Conservation (phyloP, 306 rosid species). For the Sesbania bispinosa region DNA sequence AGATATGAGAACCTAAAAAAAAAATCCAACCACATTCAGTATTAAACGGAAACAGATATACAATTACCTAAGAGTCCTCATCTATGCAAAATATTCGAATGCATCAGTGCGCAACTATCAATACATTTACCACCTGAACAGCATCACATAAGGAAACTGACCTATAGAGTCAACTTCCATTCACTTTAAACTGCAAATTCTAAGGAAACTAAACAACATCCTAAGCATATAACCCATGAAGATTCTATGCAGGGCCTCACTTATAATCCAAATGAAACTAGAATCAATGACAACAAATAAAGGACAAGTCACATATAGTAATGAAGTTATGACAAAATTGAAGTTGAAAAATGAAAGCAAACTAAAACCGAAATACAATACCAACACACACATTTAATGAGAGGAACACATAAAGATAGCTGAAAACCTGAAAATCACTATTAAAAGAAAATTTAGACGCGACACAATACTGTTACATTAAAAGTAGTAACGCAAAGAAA, state of each 20-base stretch:
- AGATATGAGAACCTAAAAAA: constrained; percentile 63
- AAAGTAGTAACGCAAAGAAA: not conserved
- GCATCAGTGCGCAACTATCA: not conserved
- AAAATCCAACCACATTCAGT: not conserved
- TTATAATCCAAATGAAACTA: too few species aligned
- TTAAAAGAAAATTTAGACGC: not conserved
- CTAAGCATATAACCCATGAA: not conserved
- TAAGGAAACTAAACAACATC: not conserved
- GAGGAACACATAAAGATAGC: not conserved
- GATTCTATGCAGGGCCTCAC: not conserved
- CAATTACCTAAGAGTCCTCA: not conserved
- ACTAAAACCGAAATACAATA: not conserved
- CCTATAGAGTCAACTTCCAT: not conserved
- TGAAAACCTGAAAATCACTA: not conserved
- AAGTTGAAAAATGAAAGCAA: constrained; percentile 2
- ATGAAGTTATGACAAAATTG: not conserved
- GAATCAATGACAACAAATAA: not conserved
- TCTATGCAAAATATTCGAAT: not conserved
- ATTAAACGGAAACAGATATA: constrained; percentile 13
- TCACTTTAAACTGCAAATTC: not conserved
- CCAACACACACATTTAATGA: not conserved
- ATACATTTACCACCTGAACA: not conserved
- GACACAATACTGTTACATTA: not conserved
- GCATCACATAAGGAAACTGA: not conserved
- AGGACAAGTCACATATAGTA: not conserved